phyloP scores from a whole-genome alignment of 2,329 filamentous ascomycete genomes.

The Colletotrichum sp. region DNA sequence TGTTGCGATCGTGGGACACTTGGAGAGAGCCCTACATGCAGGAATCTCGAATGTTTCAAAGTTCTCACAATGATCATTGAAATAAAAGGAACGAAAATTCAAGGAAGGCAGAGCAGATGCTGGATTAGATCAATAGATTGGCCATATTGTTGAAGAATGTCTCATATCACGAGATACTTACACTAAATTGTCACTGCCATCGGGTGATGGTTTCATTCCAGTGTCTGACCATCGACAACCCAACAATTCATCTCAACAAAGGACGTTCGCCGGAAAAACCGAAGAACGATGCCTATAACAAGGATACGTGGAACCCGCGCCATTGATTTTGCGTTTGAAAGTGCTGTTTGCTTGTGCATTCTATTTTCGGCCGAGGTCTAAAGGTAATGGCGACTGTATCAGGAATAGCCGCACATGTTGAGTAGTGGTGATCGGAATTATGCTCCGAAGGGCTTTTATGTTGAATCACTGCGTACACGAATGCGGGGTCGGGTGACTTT shows the following conservation, averaged over 20 bases:
- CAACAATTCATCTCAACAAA: neutral
- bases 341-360: neutral
- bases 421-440: neutral
- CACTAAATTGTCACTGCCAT: neutral
- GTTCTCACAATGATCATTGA: neutral
- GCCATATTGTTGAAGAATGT: neutral
- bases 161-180: neutral
- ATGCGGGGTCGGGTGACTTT: neutral
- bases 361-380: neutral
- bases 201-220: neutral
- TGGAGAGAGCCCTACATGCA: neutral
- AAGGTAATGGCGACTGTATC: neutral
- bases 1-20: neutral
- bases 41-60: neutral
- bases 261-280: neutral
- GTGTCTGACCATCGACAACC: neutral
- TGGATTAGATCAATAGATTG: neutral
- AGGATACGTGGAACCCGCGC: neutral
- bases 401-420: neutral
- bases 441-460: neutral
- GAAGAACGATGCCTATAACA: neutral
- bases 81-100: neutral
- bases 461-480: neutral
- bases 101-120: neutral
- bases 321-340: neutral